Base-by-base conservation (phyloP, 345 rosid genomes). In the Eucalyptus pauciflora region DNA sequence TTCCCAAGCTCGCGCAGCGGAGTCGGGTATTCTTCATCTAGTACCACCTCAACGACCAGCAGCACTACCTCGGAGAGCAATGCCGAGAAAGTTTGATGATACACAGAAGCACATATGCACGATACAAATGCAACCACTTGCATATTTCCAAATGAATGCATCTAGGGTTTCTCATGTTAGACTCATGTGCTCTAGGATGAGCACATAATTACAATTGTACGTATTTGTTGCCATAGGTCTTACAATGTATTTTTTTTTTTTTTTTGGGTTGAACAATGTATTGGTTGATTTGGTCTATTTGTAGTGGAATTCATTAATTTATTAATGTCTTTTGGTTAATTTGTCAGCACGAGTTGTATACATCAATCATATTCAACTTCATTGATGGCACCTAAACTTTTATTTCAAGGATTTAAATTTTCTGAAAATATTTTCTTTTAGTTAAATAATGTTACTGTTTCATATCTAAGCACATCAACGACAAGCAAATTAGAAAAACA, bases 1-100 rank as follows among this genome's bases (percentile, higher is more conserved):
- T 95, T 96, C 88, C 98, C 99, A 2, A 94, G 93, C 91, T 92
- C 87, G 2, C 96, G 99, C 58, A 93, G 91, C 76, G 98, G 99
- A 54, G 89, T 97, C 62, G 99, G 99, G n/a, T 97, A 97, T 90
- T 95, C 95, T 88, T 88, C 95, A 13, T 13, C 25, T 3, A 62
- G 83, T 49, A 3, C 88, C 49, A 46, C 81, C 11, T 87, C 88
- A 2, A 46, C 33, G 60, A 18, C 5, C 12, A 86, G 49, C 22
- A 50, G 49, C 22, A 50, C 87, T 43, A 56, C 88, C 24, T 52
- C 88, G 37, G 45, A 58, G 24, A 46, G 69, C 24, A 56, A 86
- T 33, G 83, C 46, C 27, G 83, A 37, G 46, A 71, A 0, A 0
- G 83, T 37, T 37, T 71, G 83, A 71, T 71, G 83, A 37, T 41